These are phyloP conservation scores for Metarhizium brunneum DNA, from an alignment of 2,329 filamentous ascomycete species.

Conservation along the genomic window DNA sequence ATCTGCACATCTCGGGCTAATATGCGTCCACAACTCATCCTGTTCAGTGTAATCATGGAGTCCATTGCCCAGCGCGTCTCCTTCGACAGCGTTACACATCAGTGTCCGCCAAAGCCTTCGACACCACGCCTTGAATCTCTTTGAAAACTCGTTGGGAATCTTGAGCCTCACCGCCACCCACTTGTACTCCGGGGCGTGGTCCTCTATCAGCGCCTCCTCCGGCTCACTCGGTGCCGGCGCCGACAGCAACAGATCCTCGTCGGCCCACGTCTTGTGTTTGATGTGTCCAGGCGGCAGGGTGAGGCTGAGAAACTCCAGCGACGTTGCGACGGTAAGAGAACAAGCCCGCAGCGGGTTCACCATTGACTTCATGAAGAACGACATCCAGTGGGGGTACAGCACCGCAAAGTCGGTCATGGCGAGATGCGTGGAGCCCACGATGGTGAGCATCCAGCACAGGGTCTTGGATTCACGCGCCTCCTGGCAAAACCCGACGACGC, in stretches of 20 bases:
- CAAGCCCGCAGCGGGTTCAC: constrained; percentile 54
- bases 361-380: constrained; percentile 50
- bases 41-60: constrained; percentile 12
- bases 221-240: constrained; percentile 26
- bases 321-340: constrained; percentile 52
- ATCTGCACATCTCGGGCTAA: constrained; percentile 9
- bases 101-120: constrained; percentile 23
- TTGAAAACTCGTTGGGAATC: constrained; percentile 48
- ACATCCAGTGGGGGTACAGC: constrained; percentile 50
- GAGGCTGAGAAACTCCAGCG: constrained; percentile 51
- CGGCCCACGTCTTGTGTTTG: constrained; percentile 40
- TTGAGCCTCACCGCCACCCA: constrained; percentile 48
- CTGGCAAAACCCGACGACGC: constrained; percentile 44
- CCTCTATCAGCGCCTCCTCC: constrained; percentile 35
- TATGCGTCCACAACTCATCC: constrained; percentile 16
- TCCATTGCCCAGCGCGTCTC: constrained; percentile 6
- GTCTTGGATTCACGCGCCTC: constrained; percentile 40
- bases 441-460: constrained; percentile 40
- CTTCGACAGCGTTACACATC: constrained; percentile 1
- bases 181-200: constrained; percentile 46
- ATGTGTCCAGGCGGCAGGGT: constrained; percentile 39
- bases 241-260: constrained; percentile 41
- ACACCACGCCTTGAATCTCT: constrained; percentile 35
- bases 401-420: constrained; percentile 59
- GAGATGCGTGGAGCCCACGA: constrained; percentile 54